Base-by-base conservation (phyloP, 306 rosid species). In the Fragaria iinumae region DNA sequence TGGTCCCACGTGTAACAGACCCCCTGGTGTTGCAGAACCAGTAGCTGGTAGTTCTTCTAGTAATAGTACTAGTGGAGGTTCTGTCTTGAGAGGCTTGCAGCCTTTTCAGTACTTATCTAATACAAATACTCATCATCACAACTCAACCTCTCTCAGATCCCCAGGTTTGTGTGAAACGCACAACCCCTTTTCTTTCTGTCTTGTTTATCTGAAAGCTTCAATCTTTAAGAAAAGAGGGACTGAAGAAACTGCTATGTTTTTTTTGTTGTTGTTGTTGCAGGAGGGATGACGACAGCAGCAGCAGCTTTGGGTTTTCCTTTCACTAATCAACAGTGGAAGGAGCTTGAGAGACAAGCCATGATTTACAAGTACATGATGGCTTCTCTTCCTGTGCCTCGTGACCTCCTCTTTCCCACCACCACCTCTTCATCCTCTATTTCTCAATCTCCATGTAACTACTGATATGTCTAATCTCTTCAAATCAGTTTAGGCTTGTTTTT, bases 331-430 rank as follows among this genome's bases (percentile, higher is more conserved):
- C 97, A 92, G 85, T 84, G 96, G 96, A 88, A 70, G 71, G 97
- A 92, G 82, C 93, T 92, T 72, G 85, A 92, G 72, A 90, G 96
- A 78, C 97, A 92, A 82, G 93, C 93, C 12, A 86, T 90, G 97
- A 87, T 92, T 18, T 92, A 87, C 90, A 92, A 92, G 83, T 92
- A 92, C 89, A 90, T 92, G 88, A 74, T 87, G 88, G 91, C 91
- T 52, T 81, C 91, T 80, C 75, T 84, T 76, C 96, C 97, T 63
- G 88, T 92, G 71, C 97, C 97, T 66, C 69, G 79, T 72, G 82
- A 86, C 50, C 97, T 92, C 6, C 96, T 92, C 27, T 78, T 83
- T 3, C 76, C 88, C 17, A 1, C 32, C 5, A 8, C 32, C 13
- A 6, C 77, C 32, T 69, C 86, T 6, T 23, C 71, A 47, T 36